phyloP scores from a whole-genome alignment of 75 land plant genomes.

The Selaginella tamariscina region DNA sequence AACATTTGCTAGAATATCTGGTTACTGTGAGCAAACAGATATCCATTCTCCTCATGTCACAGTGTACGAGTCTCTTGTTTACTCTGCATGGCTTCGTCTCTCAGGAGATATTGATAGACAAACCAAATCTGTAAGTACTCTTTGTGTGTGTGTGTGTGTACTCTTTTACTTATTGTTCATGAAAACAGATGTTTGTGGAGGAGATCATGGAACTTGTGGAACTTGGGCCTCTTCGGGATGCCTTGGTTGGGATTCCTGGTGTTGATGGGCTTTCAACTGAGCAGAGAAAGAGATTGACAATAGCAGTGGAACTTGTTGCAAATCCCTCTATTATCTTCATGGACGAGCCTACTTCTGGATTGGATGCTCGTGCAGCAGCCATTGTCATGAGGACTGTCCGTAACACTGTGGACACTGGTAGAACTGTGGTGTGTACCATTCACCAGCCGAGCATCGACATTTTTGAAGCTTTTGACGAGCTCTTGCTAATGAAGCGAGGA shows the following conservation, averaged over 20 bases:
- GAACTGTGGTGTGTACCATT: conserved; percentile 8
- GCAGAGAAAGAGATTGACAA: conserved; percentile 8
- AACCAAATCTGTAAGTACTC: conserved; percentile 1
- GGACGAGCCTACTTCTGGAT: conserved; percentile 12
- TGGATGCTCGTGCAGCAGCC: conserved; percentile 8
- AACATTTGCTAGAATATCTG: conserved; percentile 7
- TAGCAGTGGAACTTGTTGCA: conserved; percentile 8
- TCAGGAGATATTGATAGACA: neutral
- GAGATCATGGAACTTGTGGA: conserved; percentile 12
- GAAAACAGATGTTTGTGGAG: conserved; percentile 2
- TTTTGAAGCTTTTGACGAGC: conserved; percentile 14
- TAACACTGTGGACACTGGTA: conserved; percentile 11
- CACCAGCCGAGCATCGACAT: conserved; percentile 10
- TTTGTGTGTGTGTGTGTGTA: too few relatives aligned
- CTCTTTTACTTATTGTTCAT: too few relatives aligned
- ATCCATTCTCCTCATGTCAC: conserved; percentile 2
- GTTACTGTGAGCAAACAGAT: conserved; percentile 12
- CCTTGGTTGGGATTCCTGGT: conserved; percentile 8
- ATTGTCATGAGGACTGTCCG: conserved; percentile 9
- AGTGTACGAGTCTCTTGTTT: conserved; percentile 1
- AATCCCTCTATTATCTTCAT: conserved; percentile 11
- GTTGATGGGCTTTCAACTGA: conserved; percentile 1
- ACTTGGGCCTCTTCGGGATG: neutral
- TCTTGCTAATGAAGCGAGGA: conserved; percentile 5
- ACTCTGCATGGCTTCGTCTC: conserved; percentile 8